Evolutionary conservation across 257 asterid genomes (phyloP), one percentile per base, ranked within the genome.

Genomic region (Plantago major): DNA sequence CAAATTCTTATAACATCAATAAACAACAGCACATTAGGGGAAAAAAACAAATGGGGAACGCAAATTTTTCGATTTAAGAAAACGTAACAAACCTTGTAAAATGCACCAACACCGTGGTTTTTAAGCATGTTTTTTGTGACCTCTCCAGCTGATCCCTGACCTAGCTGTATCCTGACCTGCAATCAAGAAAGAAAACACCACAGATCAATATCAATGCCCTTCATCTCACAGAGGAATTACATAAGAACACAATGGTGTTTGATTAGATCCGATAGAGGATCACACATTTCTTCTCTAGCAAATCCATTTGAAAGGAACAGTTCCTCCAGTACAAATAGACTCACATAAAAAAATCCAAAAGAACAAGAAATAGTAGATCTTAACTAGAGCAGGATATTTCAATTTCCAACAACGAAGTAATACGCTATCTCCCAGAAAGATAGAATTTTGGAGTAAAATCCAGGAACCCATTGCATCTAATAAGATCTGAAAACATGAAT

Each of bases 151-250:
- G 97, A 93, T 67, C 99, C 97, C 67, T 93, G 96, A 17, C 99
- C 97, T 86, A 93, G 73, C 67, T 93, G 99, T 62, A 93, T 93
- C 72, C 99, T 83, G 76, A 89, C 99, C 99, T 93, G 74, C 60
- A 59, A 78, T 58, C 22, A 52, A 28, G 64, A 61, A 65, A 28
- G 6, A 53, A 67, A 18, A 22, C 22, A 28, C 22, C 65, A 69
- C 38, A 53, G 55, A 68, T 58, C 54, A 68, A 55, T 52, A 64
- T 19, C 69, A 52, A 59, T 45, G 46, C 15, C 73, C 71, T 65
- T 55, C 64, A 62, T 30, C 60, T 12, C 46, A 56, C 26, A 63
- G 6, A 42, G 37, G 3, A 10, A 0, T 56, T 48, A 60, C 58
- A 55, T 11, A 42, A 9, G 16, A 15, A 69, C 44, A 14, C 48